Base-by-base conservation (phyloP, 78 protist species). In the Dictyostelium brefeldianum region DNA sequence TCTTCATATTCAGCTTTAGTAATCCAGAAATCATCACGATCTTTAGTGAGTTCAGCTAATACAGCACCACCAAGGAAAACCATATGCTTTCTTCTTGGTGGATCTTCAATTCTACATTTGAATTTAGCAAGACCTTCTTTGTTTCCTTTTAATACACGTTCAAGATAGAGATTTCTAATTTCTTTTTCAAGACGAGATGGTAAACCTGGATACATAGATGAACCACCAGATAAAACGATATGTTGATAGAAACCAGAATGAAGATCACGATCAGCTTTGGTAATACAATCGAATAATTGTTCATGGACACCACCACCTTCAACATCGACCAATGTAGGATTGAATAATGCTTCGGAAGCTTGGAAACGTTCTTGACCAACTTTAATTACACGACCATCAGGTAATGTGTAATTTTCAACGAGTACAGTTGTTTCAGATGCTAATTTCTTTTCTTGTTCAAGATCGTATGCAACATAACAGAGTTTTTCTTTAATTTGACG, bases 11-110 rank as follows among this genome's bases (percentile, higher is more conserved):
- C 99, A 18, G 11, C 47, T 83, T 96, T 97, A 69, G 97, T 47
- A 41, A 98, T 82, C 99, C 99, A 99, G 89, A 91, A 83, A 36
- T 83, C 96, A 25, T 14, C 84, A 64, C 83, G 56, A 81, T 97
- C 97, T 90, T 98, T 96, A 94, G 98, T 98, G 78, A 99, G 95
- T n/a, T 98, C 98, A 0, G 99, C 99, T 17, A 98, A 92, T n/a
- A 99, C 99, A 0, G 99, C 97, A 29, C 99, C 99, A 53, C 99
- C 99, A 4, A 97, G 27, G 97, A 97, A 99, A 12, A 99, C 99
- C 99, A 98, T 98, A 97, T 99, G 98, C 98, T 98, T 99, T 54
- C 99, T 96, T 59, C 99, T 94, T 14, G 99, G 99, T 20, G 99
- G 99, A 78, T 98, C 99, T 79, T 98, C 99, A 43, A 99, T 97